phyloP scores from a whole-genome alignment of 2,329 filamentous ascomycete genomes.

The Juglanconis sp. region DNA sequence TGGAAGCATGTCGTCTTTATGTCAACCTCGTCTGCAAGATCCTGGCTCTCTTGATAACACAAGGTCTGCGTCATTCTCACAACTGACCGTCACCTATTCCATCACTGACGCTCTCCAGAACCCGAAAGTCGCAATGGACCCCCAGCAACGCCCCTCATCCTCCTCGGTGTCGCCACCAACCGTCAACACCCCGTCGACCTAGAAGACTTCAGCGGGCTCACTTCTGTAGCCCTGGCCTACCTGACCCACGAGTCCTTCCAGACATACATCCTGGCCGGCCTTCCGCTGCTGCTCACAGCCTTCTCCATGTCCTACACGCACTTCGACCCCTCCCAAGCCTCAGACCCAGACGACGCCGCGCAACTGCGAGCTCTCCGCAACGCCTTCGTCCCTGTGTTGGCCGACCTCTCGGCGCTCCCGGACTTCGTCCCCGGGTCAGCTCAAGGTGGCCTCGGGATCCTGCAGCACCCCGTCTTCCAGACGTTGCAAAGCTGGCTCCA shows the following conservation, averaged over 20 bases:
- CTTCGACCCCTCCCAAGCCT: slow-evolving; percentile 34
- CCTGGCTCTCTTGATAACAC: slow-evolving; percentile 49
- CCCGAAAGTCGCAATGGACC: slow-evolving; percentile 43
- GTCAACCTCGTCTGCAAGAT: slow-evolving; percentile 56
- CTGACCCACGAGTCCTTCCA: slow-evolving; percentile 53
- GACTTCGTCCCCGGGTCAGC: slow-evolving; percentile 29
- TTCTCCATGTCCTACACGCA: slow-evolving; percentile 47
- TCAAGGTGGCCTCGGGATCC: slow-evolving; percentile 1
- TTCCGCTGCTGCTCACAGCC: slow-evolving; percentile 44
- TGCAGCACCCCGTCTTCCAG: slow-evolving; percentile 29
- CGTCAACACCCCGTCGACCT: slow-evolving; percentile 41
- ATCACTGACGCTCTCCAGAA: slow-evolving; percentile 31
- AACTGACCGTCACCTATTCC: neutral
- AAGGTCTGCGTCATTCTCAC: slow-evolving; percentile 35
- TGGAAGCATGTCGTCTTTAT: slow-evolving; percentile 39
- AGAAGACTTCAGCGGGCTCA: slow-evolving; percentile 52
- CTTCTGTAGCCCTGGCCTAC: slow-evolving; percentile 53
- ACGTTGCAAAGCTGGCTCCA: slow-evolving; percentile 41
- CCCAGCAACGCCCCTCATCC: slow-evolving; percentile 43
- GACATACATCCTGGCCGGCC: slow-evolving; percentile 39
- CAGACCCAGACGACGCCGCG: slow-evolving; percentile 43
- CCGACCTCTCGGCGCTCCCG: slow-evolving; percentile 45
- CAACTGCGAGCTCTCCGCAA: slow-evolving; percentile 47
- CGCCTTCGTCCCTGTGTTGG: slow-evolving; percentile 48
- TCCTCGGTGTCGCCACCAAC: slow-evolving; percentile 48